Base-by-base conservation (phyloP, 768 basidiomycete species). In the Hygrophoropsis aurantiaca region DNA sequence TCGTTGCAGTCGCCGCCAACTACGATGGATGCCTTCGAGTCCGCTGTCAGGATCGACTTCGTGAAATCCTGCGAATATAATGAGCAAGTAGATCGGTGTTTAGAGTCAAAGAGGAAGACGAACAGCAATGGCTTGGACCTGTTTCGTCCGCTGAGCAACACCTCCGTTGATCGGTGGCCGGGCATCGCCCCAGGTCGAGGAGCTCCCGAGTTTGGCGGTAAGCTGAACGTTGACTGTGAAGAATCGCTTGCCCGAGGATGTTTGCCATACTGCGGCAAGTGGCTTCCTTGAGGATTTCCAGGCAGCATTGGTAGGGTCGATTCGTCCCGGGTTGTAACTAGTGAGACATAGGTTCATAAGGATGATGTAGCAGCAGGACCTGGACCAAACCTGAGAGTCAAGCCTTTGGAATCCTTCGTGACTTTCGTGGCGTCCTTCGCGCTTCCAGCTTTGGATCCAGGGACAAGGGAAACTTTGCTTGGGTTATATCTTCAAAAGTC, bases 1-100 rank as follows among this genome's bases (percentile, higher is more conserved):
- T 84, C 82, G 58, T 85, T 85, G 66, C 77, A 82, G 63, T 83
- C 82, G 5, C 83, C 82, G 1, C 74, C 79, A 6, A 79, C 67
- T 37, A 82, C 53, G 49, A 85, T 64, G 51, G 74, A 78, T 8
- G 81, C 79, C 27, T 66, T 44, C 3, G 66, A 53, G 48, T 80
- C 69, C 25, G 63, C 58, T 6, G 56, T 58, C 3, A 82, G 59
- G 32, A 84, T 62, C 10, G 70, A 61, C 49, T 69, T 51, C 15
- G 79, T 73, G 52, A 85, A 84, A 19, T 63, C 59, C 81, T 83
- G 26, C 42, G 44, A 38, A 54, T 16, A 36, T 36, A n/a, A 13
- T 20, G 21, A n/a, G 30, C 46, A 8, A 9, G 33, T 21, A 30
- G 40, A 19, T 20, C 30, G 23, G 15, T 25, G 16, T 13, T 37